Conservation (phyloP, 768 basidiomycete species). For the Kwoniella mangroviensis region DNA sequence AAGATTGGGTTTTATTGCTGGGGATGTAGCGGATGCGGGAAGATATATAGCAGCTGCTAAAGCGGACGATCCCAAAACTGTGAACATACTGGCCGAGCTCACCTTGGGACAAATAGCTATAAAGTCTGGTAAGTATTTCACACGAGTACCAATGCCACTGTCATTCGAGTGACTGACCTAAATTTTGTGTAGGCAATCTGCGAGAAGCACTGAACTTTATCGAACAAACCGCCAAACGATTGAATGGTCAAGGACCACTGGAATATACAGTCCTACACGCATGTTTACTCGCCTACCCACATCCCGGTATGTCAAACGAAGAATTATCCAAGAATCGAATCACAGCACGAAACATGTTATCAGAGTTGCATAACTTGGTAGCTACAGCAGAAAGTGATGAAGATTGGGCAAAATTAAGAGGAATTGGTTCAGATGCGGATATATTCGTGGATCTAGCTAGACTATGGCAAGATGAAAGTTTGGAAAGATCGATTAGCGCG, state of each 20-base stretch:
- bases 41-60: conserved; percentile 74
- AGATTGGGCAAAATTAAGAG: conserved; percentile 59
- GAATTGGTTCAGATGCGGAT: conserved; percentile 76
- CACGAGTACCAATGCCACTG: neutral
- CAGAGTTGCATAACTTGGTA: conserved; percentile 58
- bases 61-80: conserved; percentile 64
- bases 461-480: conserved; percentile 80
- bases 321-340: conserved; percentile 74
- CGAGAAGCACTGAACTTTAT: conserved; percentile 58
- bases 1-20: conserved; percentile 77
- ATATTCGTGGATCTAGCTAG: conserved; percentile 89
- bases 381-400: conserved; percentile 64
- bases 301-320: conserved; percentile 75
- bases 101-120: conserved; percentile 87
- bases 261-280: conserved; percentile 91
- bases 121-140: conserved; percentile 66
- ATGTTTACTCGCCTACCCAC: conserved; percentile 78
- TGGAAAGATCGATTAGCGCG: conserved; percentile 74
- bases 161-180: neutral
- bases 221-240: conserved; percentile 52
- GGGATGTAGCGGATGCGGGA: conserved; percentile 67
- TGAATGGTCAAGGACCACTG: conserved; percentile 62
- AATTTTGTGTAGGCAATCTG: conserved; percentile 41
- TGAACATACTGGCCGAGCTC: conserved; percentile 73
- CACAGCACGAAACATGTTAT: conserved; percentile 80